Conservation (phyloP, 176 grass and related monocot genomes). For the Carex cristatella region DNA sequence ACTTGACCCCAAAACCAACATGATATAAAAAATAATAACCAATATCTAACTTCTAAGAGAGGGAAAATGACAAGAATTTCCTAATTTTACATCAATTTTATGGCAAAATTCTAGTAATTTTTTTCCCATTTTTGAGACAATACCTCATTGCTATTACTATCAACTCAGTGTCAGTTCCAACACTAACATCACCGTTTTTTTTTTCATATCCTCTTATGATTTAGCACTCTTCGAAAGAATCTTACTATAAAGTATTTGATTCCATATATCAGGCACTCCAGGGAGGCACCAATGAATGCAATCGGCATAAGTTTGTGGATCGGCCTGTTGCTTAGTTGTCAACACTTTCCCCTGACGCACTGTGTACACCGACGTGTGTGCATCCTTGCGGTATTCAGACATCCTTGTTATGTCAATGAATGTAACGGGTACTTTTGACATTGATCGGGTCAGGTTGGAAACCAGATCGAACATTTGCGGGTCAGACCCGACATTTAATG, state of each 20-base stretch:
- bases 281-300: conserved; percentile 97
- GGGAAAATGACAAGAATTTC: neutral
- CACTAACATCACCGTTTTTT: neutral
- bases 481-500: conserved; percentile 43
- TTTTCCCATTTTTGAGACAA: conserved; percentile 1
- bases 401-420: conserved; percentile 80
- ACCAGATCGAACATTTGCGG: conserved; percentile 44
- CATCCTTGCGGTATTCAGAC: conserved; percentile 89
- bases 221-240: conserved; percentile 38
- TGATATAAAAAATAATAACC: neutral
- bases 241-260: conserved; percentile 59
- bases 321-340: conserved; percentile 53
- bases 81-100: neutral
- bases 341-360: conserved; percentile 55
- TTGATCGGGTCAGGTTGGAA: conserved; percentile 27
- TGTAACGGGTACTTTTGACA: conserved; percentile 39
- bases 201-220: neutral
- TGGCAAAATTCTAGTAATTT: neutral
- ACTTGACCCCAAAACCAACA: conserved; percentile 18
- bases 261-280: conserved; percentile 82
- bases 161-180: neutral
- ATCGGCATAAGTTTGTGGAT: conserved; percentile 57
- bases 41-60: conserved; percentile 7
- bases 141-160: neutral
- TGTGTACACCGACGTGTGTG: conserved; percentile 60